Conservation (phyloP, 352 stramenopile genomes). For the Phytophthora litchii region DNA sequence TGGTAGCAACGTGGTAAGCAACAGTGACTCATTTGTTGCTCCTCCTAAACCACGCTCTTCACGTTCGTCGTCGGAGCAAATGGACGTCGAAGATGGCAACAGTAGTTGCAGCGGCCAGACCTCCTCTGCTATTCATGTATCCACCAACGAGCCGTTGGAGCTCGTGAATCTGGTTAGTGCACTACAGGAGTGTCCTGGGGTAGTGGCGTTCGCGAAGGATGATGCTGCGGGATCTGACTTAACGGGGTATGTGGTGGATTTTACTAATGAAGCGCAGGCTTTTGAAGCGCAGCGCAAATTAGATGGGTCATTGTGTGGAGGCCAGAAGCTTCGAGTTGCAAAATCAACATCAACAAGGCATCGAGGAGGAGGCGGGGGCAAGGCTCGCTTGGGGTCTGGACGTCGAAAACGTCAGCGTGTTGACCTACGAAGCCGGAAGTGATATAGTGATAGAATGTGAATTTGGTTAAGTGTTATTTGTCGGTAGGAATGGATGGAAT, state of each 20-base stretch:
- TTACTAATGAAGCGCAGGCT: constrained; percentile 47
- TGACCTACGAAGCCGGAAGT: constrained; percentile 55
- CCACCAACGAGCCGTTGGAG: constrained; percentile 54
- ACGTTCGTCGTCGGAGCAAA: constrained; percentile 26
- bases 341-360: constrained; percentile 25
- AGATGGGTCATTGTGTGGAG: constrained; percentile 58
- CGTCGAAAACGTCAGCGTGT: constrained; percentile 75
- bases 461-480: background rate
- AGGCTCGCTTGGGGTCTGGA: constrained; percentile 42
- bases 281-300: constrained; percentile 49
- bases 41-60: constrained; percentile 20
- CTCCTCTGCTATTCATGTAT: constrained; percentile 51
- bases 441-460: constrained; percentile 11
- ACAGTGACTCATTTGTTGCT: constrained; percentile 4
- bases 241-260: constrained; percentile 57
- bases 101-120: constrained; percentile 33
- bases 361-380: constrained; percentile 30
- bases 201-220: constrained; percentile 63
- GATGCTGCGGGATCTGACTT: constrained; percentile 21
- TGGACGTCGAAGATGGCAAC: constrained; percentile 28
- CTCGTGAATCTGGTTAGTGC: constrained; percentile 48
- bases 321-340: constrained; percentile 53
- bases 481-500: no score
- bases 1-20: background rate
- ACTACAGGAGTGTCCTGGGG: constrained; percentile 54